Conservation (phyloP, 2,329 filamentous ascomycete genomes). For the Cordyceps militaris region DNA sequence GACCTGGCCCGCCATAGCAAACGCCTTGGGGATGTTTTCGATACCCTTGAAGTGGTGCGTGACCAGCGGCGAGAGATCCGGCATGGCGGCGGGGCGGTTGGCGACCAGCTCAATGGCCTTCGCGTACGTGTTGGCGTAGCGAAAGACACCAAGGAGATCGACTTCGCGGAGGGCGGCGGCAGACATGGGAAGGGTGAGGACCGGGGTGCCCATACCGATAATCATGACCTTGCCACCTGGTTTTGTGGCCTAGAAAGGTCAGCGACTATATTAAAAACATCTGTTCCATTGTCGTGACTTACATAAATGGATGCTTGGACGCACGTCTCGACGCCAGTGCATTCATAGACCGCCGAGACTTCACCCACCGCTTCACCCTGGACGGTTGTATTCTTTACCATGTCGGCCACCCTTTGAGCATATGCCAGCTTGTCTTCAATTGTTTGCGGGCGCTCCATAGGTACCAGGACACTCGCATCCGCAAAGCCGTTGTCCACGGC, state of each 20-base stretch:
- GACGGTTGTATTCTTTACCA: conserved; percentile 31
- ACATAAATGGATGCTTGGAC: conserved; percentile 68
- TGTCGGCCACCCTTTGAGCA: conserved; percentile 41
- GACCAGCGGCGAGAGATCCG: conserved; percentile 59
- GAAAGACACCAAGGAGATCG: conserved; percentile 64
- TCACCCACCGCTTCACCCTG: conserved; percentile 48
- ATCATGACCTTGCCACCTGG: conserved; percentile 64
- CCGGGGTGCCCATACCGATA: conserved; percentile 65
- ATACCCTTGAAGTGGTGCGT: conserved; percentile 65
- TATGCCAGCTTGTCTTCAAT: conserved; percentile 47
- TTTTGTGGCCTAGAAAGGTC: conserved; percentile 40
- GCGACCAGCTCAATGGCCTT: conserved; percentile 44
- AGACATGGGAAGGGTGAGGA: conserved; percentile 62
- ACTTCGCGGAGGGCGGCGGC: conserved; percentile 63
- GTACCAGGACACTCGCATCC: conserved; percentile 44
- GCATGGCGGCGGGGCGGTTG: conserved; percentile 44
- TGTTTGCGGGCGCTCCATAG: conserved; percentile 39
- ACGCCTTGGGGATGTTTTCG: conserved; percentile 56
- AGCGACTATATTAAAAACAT: background rate
- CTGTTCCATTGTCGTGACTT: conserved; percentile 19
- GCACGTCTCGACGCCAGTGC: conserved; percentile 71
- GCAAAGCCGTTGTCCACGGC: conserved; percentile 50
- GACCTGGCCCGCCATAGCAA: conserved; percentile 64
- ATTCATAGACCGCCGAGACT: conserved; percentile 65
- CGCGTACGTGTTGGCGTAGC: conserved; percentile 70